Evolutionary conservation across 2,329 filamentous ascomycete species (phyloP).

Genomic region (Monascus ruber): DNA sequence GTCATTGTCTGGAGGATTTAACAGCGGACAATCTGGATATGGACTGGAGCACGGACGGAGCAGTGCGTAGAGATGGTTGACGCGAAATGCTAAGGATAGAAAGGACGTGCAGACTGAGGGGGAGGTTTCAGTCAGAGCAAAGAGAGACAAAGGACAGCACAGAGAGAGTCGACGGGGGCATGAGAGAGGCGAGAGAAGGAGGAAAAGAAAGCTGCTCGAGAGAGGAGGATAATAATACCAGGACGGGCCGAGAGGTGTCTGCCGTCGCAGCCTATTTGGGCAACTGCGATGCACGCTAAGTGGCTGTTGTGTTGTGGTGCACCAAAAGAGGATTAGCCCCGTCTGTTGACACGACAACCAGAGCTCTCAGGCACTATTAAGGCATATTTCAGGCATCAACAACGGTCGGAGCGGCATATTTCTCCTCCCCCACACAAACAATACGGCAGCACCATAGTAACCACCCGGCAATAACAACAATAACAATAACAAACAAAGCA

Average conservation of each 20-base stretch:
- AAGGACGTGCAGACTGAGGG: not conserved
- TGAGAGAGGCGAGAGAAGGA: constrained; percentile 9
- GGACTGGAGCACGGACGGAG: not conserved
- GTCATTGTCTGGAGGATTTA: not conserved
- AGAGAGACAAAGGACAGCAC: constrained; percentile 4
- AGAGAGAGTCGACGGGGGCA: constrained; percentile 5
- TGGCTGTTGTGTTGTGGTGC: constrained; percentile 30
- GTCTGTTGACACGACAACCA: constrained; percentile 31
- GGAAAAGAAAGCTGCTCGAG: constrained; percentile 11
- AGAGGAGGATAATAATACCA: constrained; percentile 1
- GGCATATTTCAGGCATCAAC: not conserved
- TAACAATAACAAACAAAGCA: constrained; percentile 3
- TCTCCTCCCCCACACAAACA: not conserved
- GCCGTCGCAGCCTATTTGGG: constrained; percentile 14
- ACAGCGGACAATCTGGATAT: too few relatives aligned
- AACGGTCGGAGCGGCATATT: not conserved
- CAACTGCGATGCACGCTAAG: constrained; percentile 23
- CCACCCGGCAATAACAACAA: constrained; percentile 1
- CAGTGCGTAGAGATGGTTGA: constrained; percentile 1
- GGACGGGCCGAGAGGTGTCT: not conserved
- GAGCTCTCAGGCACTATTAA: constrained; percentile 15
- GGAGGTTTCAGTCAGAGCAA: not conserved
- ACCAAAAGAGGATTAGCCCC: constrained; percentile 20
- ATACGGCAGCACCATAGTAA: not conserved
- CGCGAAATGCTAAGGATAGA: not conserved